Conservation (phyloP, 1,284 basidiomycete species). For the Caloboletus firmus region DNA sequence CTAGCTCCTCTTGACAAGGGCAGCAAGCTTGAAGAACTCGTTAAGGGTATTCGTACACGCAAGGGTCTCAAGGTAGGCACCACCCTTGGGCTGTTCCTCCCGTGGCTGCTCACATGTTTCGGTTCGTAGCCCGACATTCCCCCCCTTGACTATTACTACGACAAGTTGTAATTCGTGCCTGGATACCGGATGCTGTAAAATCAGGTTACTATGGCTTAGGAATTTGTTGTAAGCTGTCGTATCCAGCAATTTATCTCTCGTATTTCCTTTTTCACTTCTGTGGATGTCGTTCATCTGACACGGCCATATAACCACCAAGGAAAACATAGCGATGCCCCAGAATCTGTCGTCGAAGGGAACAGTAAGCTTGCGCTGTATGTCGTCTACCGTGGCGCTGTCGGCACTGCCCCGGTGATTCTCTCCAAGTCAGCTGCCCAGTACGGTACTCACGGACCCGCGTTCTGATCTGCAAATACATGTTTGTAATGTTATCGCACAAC, state of each 20-base stretch:
- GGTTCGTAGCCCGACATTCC: slow-evolving; percentile 75
- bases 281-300: neutral
- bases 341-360: neutral
- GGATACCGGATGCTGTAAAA: slow-evolving; percentile 7
- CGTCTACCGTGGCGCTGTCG: neutral
- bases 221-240: slow-evolving; percentile 20
- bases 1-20: slow-evolving; percentile 77
- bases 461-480: neutral
- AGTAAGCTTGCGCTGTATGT: neutral
- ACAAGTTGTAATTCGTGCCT: slow-evolving; percentile 62
- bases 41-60: slow-evolving; percentile 80
- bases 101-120: slow-evolving; percentile 10
- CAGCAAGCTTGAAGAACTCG: slow-evolving; percentile 88
- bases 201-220: slow-evolving; percentile 8
- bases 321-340: neutral
- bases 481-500: neutral
- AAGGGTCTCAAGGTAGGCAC: slow-evolving; percentile 87
- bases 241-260: slow-evolving; percentile 12
- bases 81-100: neutral
- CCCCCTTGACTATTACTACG: slow-evolving; percentile 84
- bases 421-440: neutral
- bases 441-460: neutral
- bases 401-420: neutral
- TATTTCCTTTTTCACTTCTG: slow-evolving; percentile 2
- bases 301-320: neutral